These are phyloP conservation scores for Plicaturopsis crispa DNA, from an alignment of 768 basidiomycete species.

Conservation along the genomic window DNA sequence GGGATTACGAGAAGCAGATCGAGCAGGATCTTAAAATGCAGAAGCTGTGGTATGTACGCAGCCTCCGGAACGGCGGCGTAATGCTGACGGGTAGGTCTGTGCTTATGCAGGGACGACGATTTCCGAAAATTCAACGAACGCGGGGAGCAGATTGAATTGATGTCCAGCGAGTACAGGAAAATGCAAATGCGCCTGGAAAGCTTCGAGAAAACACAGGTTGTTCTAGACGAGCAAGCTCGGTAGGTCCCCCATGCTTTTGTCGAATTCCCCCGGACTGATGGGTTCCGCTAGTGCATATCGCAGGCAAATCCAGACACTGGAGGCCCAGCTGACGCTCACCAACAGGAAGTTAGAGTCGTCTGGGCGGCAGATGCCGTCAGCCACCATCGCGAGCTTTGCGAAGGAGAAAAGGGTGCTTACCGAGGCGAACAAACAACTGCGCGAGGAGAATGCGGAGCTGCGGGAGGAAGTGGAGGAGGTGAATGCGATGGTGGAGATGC, in stretches of 20 bases:
- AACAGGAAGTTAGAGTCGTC: constrained; percentile 34
- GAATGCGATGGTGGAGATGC: constrained; percentile 60
- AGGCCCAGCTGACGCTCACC: constrained; percentile 43
- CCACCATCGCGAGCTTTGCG: constrained; percentile 37
- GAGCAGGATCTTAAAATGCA: constrained; percentile 74
- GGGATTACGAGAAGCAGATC: constrained; percentile 84
- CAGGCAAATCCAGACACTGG: constrained; percentile 54
- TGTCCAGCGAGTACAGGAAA: constrained; percentile 54
- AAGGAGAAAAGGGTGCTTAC: constrained; percentile 37
- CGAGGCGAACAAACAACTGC: constrained; percentile 44
- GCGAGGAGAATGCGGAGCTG: constrained; percentile 50
- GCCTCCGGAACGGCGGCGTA: background rate
- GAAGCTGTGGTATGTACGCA: constrained; percentile 59
- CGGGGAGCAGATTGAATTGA: constrained; percentile 45
- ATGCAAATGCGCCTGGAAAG: constrained; percentile 59
- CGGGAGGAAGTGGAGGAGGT: constrained; percentile 57
- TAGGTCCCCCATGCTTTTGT: constrained; percentile 21
- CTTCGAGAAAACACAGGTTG: constrained; percentile 42
- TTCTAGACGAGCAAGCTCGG: constrained; percentile 55
- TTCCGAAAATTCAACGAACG: constrained; percentile 63
- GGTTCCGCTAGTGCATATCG: constrained; percentile 37
- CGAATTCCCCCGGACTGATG: background rate
- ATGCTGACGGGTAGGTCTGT: background rate
- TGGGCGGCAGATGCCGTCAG: constrained; percentile 22
- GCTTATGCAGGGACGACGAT: constrained; percentile 56